Conservation (phyloP, 257 asterid genomes). For the Lycium ferocissimum region DNA sequence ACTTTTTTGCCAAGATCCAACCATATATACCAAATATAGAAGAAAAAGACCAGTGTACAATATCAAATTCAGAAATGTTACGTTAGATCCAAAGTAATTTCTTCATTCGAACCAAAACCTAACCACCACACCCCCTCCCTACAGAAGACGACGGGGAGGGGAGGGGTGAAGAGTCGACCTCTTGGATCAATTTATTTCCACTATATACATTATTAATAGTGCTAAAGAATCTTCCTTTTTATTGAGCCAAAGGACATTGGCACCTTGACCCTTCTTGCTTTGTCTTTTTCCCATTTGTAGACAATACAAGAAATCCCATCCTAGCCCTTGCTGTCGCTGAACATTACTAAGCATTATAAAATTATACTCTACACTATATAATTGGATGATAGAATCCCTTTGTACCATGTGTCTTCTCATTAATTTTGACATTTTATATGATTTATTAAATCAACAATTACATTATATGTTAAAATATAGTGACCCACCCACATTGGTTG, state of each 20-base stretch:
- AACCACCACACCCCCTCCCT: too few relatives aligned
- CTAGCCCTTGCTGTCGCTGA: neutral
- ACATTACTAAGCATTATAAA: neutral
- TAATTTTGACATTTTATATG: neutral
- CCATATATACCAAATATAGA: neutral
- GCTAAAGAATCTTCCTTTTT: neutral
- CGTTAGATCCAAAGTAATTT: neutral
- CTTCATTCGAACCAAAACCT: too few relatives aligned
- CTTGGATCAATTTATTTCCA: neutral
- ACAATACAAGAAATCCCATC: neutral
- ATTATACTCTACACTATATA: neutral
- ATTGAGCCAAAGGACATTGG: conserved; percentile 18
- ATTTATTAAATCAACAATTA: neutral
- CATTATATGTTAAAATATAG: neutral
- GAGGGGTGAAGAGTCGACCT: neutral
- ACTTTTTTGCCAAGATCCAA: neutral
- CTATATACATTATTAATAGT: too few relatives aligned
- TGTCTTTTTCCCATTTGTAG: neutral
- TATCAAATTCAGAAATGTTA: neutral
- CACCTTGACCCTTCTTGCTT: neutral
- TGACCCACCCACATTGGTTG: neutral
- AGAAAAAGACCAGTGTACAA: neutral
- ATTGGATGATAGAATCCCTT: neutral
- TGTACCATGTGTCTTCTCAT: neutral
- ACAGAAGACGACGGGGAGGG: too few relatives aligned